A percentile compares a stretch with the other conserved stretches of the same genome.
Evolutionary conservation across 257 asterid species (phyloP).

Genomic region (Fraxinus americana): DNA sequence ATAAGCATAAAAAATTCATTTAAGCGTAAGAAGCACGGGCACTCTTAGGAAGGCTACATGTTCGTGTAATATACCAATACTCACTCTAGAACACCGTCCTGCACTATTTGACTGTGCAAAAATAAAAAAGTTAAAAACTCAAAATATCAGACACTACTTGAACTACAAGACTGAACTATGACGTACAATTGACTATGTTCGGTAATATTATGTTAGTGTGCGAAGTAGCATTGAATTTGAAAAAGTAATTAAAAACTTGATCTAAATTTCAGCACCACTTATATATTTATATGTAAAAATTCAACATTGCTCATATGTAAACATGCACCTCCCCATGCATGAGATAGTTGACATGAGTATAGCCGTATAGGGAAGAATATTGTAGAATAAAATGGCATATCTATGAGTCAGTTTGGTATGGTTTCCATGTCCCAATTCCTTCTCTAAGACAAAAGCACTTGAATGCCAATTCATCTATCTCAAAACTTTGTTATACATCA

Average conservation of each 20-base stretch:
- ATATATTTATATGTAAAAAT: not conserved
- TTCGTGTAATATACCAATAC: not conserved
- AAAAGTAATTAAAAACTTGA: not conserved
- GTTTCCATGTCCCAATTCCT: not conserved
- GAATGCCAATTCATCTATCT: constrained; percentile 8
- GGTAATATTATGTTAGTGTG: not conserved
- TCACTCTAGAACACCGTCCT: not conserved
- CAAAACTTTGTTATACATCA: not conserved
- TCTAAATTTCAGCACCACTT: not conserved
- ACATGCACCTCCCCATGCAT: not conserved
- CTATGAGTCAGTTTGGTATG: not conserved
- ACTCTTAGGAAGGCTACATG: not conserved
- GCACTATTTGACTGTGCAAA: not conserved
- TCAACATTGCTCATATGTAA: not conserved
- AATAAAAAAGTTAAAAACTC: not conserved
- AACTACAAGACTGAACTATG: not conserved
- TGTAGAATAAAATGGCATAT: not conserved
- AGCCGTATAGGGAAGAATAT: not conserved
- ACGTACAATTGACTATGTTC: not conserved
- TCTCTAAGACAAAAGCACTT: constrained; percentile 8
- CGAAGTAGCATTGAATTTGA: not conserved
- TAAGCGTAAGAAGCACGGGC: not conserved
- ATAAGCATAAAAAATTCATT: not conserved
- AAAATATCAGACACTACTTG: not conserved
- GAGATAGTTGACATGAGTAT: not conserved